Percentiles rank a stretch among this genome's conserved stretches.
These are phyloP conservation scores for Didymellaceae sp. DNA, from an alignment of 2,329 filamentous ascomycete genomes.

Conservation along the genomic window DNA sequence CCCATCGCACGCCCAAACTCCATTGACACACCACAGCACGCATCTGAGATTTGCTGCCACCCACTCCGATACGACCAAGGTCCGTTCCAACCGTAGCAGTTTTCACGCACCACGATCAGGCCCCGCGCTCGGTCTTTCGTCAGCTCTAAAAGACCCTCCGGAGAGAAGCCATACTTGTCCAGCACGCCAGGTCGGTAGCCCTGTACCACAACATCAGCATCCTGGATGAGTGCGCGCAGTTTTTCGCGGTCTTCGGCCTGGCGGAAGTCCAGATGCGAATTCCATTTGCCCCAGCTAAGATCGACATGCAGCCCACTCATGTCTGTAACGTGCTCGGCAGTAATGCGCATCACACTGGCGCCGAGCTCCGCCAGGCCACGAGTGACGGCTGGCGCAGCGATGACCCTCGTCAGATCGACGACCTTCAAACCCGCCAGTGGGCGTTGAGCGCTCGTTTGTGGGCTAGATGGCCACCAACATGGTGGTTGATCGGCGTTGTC, in stretches of 20 bases:
- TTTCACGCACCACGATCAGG: slow-evolving; percentile 58
- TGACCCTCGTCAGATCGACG: slow-evolving; percentile 58
- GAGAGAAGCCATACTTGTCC: slow-evolving; percentile 56
- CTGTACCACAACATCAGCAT: slow-evolving; percentile 60
- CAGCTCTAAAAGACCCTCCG: slow-evolving; percentile 51
- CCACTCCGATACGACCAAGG: slow-evolving; percentile 56
- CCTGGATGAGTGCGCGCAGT: slow-evolving; percentile 51
- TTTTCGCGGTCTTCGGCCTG: slow-evolving; percentile 48
- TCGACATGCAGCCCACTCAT: slow-evolving; percentile 53
- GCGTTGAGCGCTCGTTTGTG: slow-evolving; percentile 41
- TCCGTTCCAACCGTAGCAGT: slow-evolving; percentile 62
- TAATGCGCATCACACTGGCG: slow-evolving; percentile 57
- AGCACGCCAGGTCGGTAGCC: slow-evolving; percentile 59
- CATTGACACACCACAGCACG: slow-evolving; percentile 53
- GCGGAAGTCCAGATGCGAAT: slow-evolving; percentile 53
- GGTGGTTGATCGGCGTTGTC: slow-evolving; percentile 37
- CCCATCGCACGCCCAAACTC: slow-evolving; percentile 58
- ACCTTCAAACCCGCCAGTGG: slow-evolving; percentile 59
- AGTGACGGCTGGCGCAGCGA: slow-evolving; percentile 56
- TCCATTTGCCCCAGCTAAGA: slow-evolving; percentile 61
- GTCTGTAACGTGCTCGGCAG: slow-evolving; percentile 50
- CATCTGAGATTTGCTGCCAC: slow-evolving; percentile 63
- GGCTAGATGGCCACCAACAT: slow-evolving; percentile 53
- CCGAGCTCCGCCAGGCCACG: slow-evolving; percentile 55
- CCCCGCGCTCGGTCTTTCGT: slow-evolving; percentile 51